phyloP scores from a whole-genome alignment of 192 early-diverging fungal species.

The Rhizoclosmatium sp. region DNA sequence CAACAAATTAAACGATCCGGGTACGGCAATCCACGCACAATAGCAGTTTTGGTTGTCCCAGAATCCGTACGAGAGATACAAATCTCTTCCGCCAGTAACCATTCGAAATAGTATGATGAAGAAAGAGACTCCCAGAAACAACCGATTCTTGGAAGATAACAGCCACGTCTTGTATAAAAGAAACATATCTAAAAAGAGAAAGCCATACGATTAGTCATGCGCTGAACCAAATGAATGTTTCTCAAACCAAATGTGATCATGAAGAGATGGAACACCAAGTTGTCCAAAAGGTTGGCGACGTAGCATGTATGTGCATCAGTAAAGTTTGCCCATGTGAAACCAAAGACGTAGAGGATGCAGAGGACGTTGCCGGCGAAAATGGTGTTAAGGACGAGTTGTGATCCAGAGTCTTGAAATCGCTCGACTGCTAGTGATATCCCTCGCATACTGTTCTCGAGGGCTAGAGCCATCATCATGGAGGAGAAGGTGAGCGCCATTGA shows the following conservation, averaged over 20 bases:
- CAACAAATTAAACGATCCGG: background rate
- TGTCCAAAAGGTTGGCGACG: slow-evolving; percentile 3
- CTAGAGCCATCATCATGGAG: slow-evolving; percentile 12
- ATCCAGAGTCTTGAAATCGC: background rate
- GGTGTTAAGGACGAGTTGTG: background rate
- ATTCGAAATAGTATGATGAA: background rate
- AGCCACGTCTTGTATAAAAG: slow-evolving; percentile 27
- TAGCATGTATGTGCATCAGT: background rate
- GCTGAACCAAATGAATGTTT: background rate
- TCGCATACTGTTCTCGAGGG: slow-evolving; percentile 21
- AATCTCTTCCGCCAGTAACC: background rate
- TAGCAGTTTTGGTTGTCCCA: background rate
- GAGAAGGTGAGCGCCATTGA: background rate
- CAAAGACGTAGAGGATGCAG: background rate
- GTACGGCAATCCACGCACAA: background rate
- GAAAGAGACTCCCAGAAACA: background rate
- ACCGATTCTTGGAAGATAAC: background rate
- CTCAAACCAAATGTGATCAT: slow-evolving; percentile 6
- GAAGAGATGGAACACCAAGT: slow-evolving; percentile 10
- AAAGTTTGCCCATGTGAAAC: background rate
- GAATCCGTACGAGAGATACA: background rate
- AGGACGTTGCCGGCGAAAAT: background rate
- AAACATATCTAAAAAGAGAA: background rate
- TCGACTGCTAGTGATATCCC: background rate
- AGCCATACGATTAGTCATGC: background rate